Base-by-base conservation (phyloP, 1,284 basidiomycete species). In the Sanghuangporus sanghuang region DNA sequence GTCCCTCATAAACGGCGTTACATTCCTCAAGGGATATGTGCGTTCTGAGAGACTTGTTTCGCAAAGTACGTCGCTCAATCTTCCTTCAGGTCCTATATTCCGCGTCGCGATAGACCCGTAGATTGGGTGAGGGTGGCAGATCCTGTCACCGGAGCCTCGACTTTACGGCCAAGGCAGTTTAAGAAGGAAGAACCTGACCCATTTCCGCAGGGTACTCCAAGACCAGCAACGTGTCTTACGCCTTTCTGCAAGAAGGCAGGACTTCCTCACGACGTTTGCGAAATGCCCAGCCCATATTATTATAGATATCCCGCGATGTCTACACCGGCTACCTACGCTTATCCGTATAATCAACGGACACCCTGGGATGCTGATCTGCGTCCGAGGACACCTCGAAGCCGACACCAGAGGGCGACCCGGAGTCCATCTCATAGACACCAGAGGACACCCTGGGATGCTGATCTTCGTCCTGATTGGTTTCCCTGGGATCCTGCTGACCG, bases 61-160 rank as follows among this genome's bases (percentile, higher is more conserved):
- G 38, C 14, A 42, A 9, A 14, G 38, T 52, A 52, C 48, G 18
- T 49, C 36, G 58, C 32, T 39, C 32, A 39, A 27, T 23, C 23
- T 40, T 23, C 7, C 9, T 40, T 18, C 27, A 60, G 58, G 49
- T 50, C 56, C 40, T 57, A 50, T 50, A 54, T 54, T 32, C 61
- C 61, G 23, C 54, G 23, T 38, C 56, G 61, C 35, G 54, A 62
- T 38, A 42, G 23, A 8, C 61, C 61, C 18, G 18, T 50, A 48
- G 61, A 62, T 12, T 35, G 32, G 9, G 54, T 57, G 16, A 46
- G 27, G 18, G 36, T 55, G 27, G 54, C 49, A 18, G 62, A 63
- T 59, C 62, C 62, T 32, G 38, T 39, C 32, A 63, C 62, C 42
- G 62, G 62, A 16, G 62, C 62, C 3, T 59, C n/a, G 7, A 53